Conservation (phyloP, 1,284 basidiomycete species). For the Cutaneotrichosporon sp. region DNA sequence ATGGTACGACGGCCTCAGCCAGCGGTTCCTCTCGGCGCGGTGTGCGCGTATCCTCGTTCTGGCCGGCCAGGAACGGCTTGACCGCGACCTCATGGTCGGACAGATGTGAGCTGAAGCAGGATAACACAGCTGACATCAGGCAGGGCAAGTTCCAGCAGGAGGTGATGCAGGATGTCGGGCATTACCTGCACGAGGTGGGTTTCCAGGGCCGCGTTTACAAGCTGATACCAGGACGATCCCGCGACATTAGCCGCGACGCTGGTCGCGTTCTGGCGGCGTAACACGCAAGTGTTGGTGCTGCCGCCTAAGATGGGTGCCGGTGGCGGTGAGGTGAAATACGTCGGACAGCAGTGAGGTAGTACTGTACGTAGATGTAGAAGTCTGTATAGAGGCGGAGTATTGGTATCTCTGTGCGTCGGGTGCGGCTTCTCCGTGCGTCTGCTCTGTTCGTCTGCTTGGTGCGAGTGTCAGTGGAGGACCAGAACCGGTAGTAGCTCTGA, state of each 20-base stretch:
- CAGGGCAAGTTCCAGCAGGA: conserved; percentile 93
- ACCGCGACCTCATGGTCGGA: conserved; percentile 91
- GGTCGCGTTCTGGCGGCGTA: conserved; percentile 84
- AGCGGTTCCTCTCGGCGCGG: conserved; percentile 66
- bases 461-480: no score
- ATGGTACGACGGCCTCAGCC: conserved; percentile 84
- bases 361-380: neutral
- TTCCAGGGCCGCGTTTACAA: neutral
- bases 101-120: conserved; percentile 63
- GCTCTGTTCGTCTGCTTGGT: no score
- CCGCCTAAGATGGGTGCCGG: conserved; percentile 46
- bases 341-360: conserved; percentile 58
- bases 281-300: conserved; percentile 64
- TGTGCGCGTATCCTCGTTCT: conserved; percentile 81
- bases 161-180: conserved; percentile 80
- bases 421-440: no score
- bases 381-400: no score
- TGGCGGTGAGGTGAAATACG: conserved; percentile 60
- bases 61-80: conserved; percentile 87
- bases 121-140: conserved; percentile 16
- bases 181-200: conserved; percentile 84
- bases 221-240: conserved; percentile 67
- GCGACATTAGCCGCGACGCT: conserved; percentile 69
- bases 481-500: no score
- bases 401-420: no score